Base-by-base conservation (phyloP, 805 yeast genomes). In the Sugiyamaella floridensis region DNA sequence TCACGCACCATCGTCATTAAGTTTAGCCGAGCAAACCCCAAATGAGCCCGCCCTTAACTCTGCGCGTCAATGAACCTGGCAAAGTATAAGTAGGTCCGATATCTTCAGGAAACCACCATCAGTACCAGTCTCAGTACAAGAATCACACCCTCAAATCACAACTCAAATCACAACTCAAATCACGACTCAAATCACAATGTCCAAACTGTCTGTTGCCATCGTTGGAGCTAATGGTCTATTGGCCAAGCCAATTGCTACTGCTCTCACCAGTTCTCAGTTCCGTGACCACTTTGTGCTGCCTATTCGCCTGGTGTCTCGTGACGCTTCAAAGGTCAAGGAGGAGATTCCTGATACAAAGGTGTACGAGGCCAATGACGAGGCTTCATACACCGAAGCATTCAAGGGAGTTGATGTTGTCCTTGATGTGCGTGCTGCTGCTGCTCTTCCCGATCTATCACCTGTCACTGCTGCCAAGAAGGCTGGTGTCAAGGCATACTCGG, bases 321-420 rank as follows among this genome's bases (percentile, higher is more conserved):
- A 42, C 40, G 20, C 29, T 8, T 41, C 51, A 7, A 43, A 43
- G 22, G 46, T 26, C 28, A 48, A 48, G 41, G 22, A 28, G 16
- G 14, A 32, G 6, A 1, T 16, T 2, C 29, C 43, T 14, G 47
- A 43, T 20, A 26, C 18, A 6, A 28, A 45, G 26, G 16, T 28
- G 20, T 34, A 45, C 42, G 48, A 43, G 9, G 43, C 43, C 16
- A 20, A 22, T 20, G 48, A 43, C 22, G 52, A 29, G 40, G 29
- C 29, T 8, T 22, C 34, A 18, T 49, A 49, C 19, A 37, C 7
- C 4, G 20, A 37, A 4, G 72, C 72, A 18, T 67, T 82, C 45
- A 60, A 63, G 42, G 81, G 79, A 10, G 71, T 67, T 26, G 83
- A 81, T 58, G 82, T 76, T 16, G 67, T 82, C 18, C 63, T 82